Percentiles rank a stretch among this genome's conserved stretches.
Evolutionary conservation across 495 filamentous ascomycete species (phyloP).

Genomic region (Aspergillus kassunensis): DNA sequence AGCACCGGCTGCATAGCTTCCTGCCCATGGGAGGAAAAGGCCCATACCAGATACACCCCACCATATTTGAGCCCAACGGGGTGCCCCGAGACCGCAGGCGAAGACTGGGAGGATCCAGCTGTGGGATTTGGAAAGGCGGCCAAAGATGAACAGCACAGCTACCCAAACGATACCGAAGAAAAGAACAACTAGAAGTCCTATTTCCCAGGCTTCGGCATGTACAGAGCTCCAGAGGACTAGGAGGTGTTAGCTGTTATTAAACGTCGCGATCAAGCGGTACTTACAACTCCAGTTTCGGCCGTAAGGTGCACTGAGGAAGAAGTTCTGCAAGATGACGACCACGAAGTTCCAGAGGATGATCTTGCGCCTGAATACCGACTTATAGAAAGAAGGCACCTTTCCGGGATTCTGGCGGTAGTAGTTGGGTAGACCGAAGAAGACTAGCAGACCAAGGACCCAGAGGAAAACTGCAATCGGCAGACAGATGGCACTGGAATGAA

Average conservation of each 20-base stretch:
- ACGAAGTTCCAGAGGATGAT: conserved; percentile 50
- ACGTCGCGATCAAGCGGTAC: conserved; percentile 5
- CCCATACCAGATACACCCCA: conserved; percentile 48
- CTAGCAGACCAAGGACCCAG: conserved; percentile 38
- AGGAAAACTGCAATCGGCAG: conserved; percentile 39
- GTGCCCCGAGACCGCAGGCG: conserved; percentile 47
- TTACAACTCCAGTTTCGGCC: conserved; percentile 49
- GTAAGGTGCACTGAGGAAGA: conserved; percentile 48
- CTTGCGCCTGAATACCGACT: conserved; percentile 44
- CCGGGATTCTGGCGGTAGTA: conserved; percentile 60
- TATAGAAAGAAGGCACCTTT: conserved; percentile 56
- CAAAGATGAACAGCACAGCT: conserved; percentile 35
- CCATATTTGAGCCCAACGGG: conserved; percentile 50
- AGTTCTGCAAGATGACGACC: conserved; percentile 46
- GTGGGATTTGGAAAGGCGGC: conserved; percentile 40
- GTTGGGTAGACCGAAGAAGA: conserved; percentile 45
- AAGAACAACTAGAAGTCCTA: conserved; percentile 38
- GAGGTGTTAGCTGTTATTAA: conserved; percentile 8
- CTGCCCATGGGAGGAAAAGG: conserved; percentile 47
- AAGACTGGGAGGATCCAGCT: conserved; percentile 50
- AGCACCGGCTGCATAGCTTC: conserved; percentile 39
- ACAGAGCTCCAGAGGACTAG: conserved; percentile 46
- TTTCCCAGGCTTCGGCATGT: conserved; percentile 43
- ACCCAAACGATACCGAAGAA: conserved; percentile 48
- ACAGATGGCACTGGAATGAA: conserved; percentile 32